phyloP scores from a whole-genome alignment of 176 grass and related monocot genomes.

The Phoenix dactylifera region DNA sequence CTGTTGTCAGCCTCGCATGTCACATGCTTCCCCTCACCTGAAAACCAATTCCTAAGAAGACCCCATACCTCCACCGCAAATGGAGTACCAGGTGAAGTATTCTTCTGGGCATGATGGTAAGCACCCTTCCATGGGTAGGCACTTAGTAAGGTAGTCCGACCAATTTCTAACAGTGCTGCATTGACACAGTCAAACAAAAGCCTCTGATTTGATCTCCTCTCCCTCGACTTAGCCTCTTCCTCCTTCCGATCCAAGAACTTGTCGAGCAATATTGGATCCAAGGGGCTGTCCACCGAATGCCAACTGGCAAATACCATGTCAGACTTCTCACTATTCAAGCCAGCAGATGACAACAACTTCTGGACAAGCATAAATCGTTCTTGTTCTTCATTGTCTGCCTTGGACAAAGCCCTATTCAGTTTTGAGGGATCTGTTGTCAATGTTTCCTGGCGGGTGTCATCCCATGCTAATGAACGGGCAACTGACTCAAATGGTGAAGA shows the following conservation, averaged over 20 bases:
- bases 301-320: slow-evolving; percentile 49
- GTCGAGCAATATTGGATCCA: slow-evolving; percentile 53
- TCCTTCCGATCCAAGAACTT: slow-evolving; percentile 61
- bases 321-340: slow-evolving; percentile 34
- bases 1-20: slow-evolving; percentile 18
- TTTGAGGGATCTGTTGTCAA: slow-evolving; percentile 4
- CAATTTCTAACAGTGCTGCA: slow-evolving; percentile 51
- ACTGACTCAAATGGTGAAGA: slow-evolving; percentile 37
- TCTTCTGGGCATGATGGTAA: slow-evolving; percentile 2
- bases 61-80: slow-evolving; percentile 41
- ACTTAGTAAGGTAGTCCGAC: slow-evolving; percentile 24
- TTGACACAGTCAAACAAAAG: slow-evolving; percentile 80
- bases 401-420: slow-evolving; percentile 9
- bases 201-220: slow-evolving; percentile 72
- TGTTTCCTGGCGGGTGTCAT: slow-evolving; percentile 35
- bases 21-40: slow-evolving; percentile 20
- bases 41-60: slow-evolving; percentile 43
- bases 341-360: slow-evolving; percentile 60
- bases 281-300: slow-evolving; percentile 51
- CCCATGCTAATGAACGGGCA: slow-evolving; percentile 52
- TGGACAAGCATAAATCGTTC: slow-evolving; percentile 45
- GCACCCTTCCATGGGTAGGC: slow-evolving; percentile 35
- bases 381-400: slow-evolving; percentile 30
- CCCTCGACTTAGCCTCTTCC: slow-evolving; percentile 57
- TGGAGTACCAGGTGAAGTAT: slow-evolving; percentile 1